Percentiles rank a stretch among this genome's conserved stretches.
phyloP scores from a whole-genome alignment of 2,329 filamentous ascomycete genomes.

The Xylariaceae sp. region DNA sequence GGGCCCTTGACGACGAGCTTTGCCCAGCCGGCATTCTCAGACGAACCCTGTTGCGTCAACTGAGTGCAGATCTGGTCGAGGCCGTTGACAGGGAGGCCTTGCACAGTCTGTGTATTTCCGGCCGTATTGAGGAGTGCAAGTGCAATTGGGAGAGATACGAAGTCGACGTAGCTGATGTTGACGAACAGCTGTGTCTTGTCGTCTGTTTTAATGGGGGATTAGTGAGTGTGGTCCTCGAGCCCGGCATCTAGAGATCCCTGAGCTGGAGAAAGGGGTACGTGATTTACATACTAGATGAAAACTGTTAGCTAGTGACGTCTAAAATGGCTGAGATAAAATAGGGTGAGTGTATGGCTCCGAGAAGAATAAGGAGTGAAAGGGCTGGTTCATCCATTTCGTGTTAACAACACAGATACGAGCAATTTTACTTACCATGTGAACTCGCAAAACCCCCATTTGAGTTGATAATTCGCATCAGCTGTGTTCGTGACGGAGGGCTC shows the following conservation, averaged over 20 bases:
- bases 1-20: constrained; percentile 54
- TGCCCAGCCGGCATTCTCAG: constrained; percentile 59
- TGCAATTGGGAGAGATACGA: constrained; percentile 70
- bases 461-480: constrained; percentile 66
- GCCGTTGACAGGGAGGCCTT: constrained; percentile 56
- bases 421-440: constrained; percentile 28
- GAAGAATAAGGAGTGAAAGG: neutral
- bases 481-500: constrained; percentile 76
- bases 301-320: constrained; percentile 1
- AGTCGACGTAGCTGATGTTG: constrained; percentile 79
- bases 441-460: constrained; percentile 72
- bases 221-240: neutral
- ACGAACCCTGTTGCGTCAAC: constrained; percentile 53
- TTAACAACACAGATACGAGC: neutral
- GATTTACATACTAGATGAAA: constrained; percentile 19
- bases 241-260: too few relatives aligned
- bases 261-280: neutral
- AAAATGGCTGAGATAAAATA: neutral
- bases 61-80: constrained; percentile 53
- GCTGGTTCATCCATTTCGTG: neutral
- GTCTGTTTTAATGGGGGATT: constrained; percentile 52
- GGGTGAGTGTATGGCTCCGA: neutral
- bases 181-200: constrained; percentile 67
- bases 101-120: constrained; percentile 53
- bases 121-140: constrained; percentile 57